A percentile compares a stretch with the other conserved stretches of the same genome.
Evolutionary conservation across 2,329 filamentous ascomycete species (phyloP).

Genomic region (Emergomyces orientalis): DNA sequence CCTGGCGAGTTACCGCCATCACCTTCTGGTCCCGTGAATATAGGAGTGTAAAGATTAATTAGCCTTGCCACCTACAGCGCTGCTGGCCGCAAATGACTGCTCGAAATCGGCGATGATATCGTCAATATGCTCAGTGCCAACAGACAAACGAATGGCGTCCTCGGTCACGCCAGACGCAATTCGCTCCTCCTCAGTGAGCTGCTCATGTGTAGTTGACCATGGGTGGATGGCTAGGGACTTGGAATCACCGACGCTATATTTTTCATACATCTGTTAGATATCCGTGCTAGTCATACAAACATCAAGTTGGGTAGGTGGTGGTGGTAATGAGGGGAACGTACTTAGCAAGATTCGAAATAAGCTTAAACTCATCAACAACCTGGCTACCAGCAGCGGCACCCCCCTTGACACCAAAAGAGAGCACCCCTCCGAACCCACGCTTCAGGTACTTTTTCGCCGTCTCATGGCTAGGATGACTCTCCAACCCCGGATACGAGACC

Average conservation of each 20-base stretch:
- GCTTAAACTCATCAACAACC: slow-evolving; percentile 87
- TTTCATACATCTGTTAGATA: background rate
- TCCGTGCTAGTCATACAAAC: background rate
- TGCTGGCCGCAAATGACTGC: slow-evolving; percentile 64
- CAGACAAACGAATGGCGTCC: slow-evolving; percentile 89
- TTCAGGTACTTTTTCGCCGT: slow-evolving; percentile 79
- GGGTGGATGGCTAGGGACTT: slow-evolving; percentile 95
- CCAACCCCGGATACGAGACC: slow-evolving; percentile 88
- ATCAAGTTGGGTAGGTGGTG: background rate
- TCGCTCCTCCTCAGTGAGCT: slow-evolving; percentile 76
- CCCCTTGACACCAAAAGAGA: slow-evolving; percentile 90
- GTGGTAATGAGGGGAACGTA: slow-evolving; percentile 24
- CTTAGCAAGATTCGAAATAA: slow-evolving; percentile 94
- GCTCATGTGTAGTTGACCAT: slow-evolving; percentile 91
- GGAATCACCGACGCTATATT: slow-evolving; percentile 65
- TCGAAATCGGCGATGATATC: slow-evolving; percentile 95
- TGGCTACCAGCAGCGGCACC: slow-evolving; percentile 72
- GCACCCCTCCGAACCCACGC: slow-evolving; percentile 76
- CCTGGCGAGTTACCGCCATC: background rate
- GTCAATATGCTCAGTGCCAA: slow-evolving; percentile 93
- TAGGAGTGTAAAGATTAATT: background rate
- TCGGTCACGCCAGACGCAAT: slow-evolving; percentile 69
- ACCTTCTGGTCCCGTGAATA: background rate
- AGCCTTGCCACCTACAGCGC: slow-evolving; percentile 12
- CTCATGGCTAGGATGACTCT: slow-evolving; percentile 69